These are phyloP conservation scores for Prunus mume DNA, from an alignment of 306 rosid genomes.

Conservation along the genomic window DNA sequence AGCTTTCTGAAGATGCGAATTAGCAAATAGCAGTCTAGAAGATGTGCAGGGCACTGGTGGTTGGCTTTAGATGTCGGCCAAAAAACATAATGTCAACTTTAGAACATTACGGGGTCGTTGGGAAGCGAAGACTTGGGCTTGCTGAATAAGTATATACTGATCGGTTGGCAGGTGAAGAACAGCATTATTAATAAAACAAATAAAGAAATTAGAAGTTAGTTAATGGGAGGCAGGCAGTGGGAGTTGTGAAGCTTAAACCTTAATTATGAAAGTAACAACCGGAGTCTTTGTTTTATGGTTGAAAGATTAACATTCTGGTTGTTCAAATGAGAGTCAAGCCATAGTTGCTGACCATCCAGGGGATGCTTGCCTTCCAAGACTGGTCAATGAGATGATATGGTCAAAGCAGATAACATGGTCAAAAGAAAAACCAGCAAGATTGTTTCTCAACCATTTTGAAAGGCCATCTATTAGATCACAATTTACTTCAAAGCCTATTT, in stretches of 20 bases:
- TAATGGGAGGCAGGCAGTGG: slow-evolving; percentile 14
- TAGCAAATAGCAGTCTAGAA: neutral
- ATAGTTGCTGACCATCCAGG: neutral
- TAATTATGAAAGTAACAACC: slow-evolving; percentile 24
- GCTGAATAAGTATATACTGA: slow-evolving; percentile 10
- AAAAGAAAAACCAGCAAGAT: too few relatives aligned
- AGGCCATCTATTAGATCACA: neutral
- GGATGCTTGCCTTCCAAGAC: neutral
- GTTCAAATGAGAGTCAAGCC: neutral
- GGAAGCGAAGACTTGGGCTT: slow-evolving; percentile 27
- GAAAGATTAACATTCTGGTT: neutral
- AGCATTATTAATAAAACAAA: neutral
- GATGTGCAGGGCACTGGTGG: neutral
- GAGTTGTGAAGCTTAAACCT: slow-evolving; percentile 14
- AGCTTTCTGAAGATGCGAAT: neutral
- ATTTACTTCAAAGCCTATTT: neutral
- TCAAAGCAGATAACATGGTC: neutral
- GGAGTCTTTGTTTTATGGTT: neutral
- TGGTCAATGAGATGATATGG: neutral
- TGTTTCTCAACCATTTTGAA: neutral
- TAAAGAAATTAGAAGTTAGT: slow-evolving; percentile 31
- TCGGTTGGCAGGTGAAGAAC: slow-evolving; percentile 32
- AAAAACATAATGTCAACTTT: slow-evolving; percentile 2
- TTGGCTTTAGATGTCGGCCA: neutral
- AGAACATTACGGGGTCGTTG: slow-evolving; percentile 31